Base-by-base conservation (phyloP, 2,329 filamentous ascomycete species). In the Escovopsis sp. region DNA sequence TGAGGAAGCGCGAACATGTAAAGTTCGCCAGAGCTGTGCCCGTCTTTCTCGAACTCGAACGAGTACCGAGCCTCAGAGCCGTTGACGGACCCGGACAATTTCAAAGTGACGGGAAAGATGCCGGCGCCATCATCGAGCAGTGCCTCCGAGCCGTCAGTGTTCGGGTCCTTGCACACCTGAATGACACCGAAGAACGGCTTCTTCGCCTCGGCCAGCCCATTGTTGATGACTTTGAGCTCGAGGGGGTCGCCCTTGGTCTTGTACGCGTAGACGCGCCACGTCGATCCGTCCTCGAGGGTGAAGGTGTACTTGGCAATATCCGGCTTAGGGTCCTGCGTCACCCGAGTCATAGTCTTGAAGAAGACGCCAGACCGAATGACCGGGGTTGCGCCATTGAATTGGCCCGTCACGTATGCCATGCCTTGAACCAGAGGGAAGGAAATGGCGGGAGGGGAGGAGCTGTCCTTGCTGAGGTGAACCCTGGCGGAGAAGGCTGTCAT, bases 1-100 rank as follows among this genome's bases (percentile, higher is more conserved):
- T 96, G 90, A 16, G 87, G 85, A 33, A 98, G 61, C 13, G 82
- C 83, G 53, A 81, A 94, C 77, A 93, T 90, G 43, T 90, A 64
- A 16, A 94, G 62, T 40, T 63, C 69, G 13, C 70, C 62, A 6
- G 60, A 55, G 13, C 64, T 51, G 26, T 74, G 63, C 5, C 87
- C 88, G 1, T 63, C 68, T 48, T 83, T 88, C n/a, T 62, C 58
- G 61, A 82, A 96, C 0, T 60, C 58, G 38, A 96, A 71, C 0
- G 61, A 72, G 53, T 96, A 98, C 2, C 65, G 72, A 10, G 84
- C 88, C 10, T 60, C 61, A 1, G 60, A 60, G 2, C 70, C 74
- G 30, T 60, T 57, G 1, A 69, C 68, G 4, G 67, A 67, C 1
- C 82, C 88, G 4, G 70, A 69, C 17, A 94, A 58, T 2, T 57